Percentiles rank a stretch among this genome's conserved stretches.
Conservation (phyloP, 495 filamentous ascomycete genomes). For the Pyrenula aspistea region DNA sequence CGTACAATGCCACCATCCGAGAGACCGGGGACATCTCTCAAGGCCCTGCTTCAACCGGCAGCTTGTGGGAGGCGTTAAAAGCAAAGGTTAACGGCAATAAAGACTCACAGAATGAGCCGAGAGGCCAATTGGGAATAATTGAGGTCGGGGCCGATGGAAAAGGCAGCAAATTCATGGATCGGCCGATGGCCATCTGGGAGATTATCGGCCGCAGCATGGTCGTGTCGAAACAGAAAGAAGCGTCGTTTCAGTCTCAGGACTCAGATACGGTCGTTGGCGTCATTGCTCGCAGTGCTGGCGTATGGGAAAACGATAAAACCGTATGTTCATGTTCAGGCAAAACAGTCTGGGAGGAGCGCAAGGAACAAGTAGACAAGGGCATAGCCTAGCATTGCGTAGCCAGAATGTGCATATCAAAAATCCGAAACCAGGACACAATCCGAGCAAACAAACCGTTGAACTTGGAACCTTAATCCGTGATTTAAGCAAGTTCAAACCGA, state of each 20-base stretch:
- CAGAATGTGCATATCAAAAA: neutral
- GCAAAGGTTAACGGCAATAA: slow-evolving; percentile 34
- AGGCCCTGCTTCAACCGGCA: slow-evolving; percentile 69
- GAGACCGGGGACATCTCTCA: slow-evolving; percentile 81
- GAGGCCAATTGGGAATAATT: slow-evolving; percentile 63
- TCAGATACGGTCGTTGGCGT: slow-evolving; percentile 80
- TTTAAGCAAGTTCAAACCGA: neutral
- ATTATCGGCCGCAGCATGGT: slow-evolving; percentile 86
- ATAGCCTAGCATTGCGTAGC: slow-evolving; percentile 45
- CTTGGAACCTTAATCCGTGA: neutral
- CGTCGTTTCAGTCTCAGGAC: slow-evolving; percentile 52
- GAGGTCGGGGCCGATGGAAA: slow-evolving; percentile 50
- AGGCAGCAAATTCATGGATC: slow-evolving; percentile 68
- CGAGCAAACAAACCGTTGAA: neutral
- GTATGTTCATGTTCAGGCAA: slow-evolving; percentile 93
- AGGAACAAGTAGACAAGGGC: slow-evolving; percentile 74
- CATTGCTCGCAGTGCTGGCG: slow-evolving; percentile 84
- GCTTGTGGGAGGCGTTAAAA: slow-evolving; percentile 58
- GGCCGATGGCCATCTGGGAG: slow-evolving; percentile 82
- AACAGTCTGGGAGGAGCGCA: slow-evolving; percentile 94
- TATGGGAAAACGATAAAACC: slow-evolving; percentile 98
- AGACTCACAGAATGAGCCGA: slow-evolving; percentile 28
- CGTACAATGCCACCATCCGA: slow-evolving; percentile 71
- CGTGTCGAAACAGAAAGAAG: slow-evolving; percentile 42
- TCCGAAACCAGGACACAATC: too few species aligned